phyloP scores from a whole-genome alignment of 331 rosid genomes.

The Saraca asoca region DNA sequence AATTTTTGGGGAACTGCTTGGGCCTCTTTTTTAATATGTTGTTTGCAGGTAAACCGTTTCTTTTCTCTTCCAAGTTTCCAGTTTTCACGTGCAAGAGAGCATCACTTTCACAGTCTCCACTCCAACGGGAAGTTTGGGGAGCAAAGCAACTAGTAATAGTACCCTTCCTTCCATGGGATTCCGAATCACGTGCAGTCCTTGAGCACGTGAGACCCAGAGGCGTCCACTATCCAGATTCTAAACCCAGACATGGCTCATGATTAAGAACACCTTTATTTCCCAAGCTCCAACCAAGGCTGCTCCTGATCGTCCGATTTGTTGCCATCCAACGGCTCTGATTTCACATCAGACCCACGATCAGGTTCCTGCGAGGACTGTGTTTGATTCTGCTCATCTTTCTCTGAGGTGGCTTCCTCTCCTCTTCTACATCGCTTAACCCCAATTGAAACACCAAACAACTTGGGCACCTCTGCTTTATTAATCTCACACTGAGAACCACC shows the following conservation, averaged over 20 bases:
- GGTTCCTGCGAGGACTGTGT: conserved; percentile 44
- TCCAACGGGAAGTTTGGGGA: background rate
- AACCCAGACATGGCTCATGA: background rate
- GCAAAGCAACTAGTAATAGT: background rate
- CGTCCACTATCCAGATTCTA: background rate
- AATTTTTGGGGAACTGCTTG: no score
- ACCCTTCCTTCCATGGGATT: background rate
- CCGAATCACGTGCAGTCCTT: conserved; percentile 22
- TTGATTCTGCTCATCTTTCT: conserved; percentile 42
- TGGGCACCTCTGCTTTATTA: conserved; percentile 45
- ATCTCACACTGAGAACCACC: background rate
- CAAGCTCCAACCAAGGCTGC: conserved; percentile 63
- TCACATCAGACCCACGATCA: conserved; percentile 48
- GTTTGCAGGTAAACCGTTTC: background rate
- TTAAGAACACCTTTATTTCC: conserved; percentile 28
- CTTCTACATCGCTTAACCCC: conserved; percentile 69
- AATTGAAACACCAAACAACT: conserved; percentile 81
- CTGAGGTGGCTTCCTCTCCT: conserved; percentile 38
- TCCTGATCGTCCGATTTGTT: conserved; percentile 51
- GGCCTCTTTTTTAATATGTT: conserved; percentile 5
- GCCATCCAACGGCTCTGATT: conserved; percentile 63
- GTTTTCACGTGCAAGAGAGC: conserved; percentile 1
- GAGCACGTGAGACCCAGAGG: conserved; percentile 1
- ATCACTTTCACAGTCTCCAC: conserved; percentile 11
- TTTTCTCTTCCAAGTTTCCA: background rate